Conservation (phyloP, 208 protist genomes). For the Leishmania lainsoni region DNA sequence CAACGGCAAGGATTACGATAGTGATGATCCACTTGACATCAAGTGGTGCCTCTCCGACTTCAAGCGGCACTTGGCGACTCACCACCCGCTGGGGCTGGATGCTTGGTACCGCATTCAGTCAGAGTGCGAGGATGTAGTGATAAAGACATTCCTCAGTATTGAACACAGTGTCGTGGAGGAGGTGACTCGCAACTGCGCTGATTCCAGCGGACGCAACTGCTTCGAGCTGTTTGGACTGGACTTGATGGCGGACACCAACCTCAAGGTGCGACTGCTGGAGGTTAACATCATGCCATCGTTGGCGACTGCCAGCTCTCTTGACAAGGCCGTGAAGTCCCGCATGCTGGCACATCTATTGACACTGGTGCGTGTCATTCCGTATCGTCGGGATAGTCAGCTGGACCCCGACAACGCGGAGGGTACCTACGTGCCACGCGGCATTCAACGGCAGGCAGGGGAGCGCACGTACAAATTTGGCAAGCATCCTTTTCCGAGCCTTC, state of each 20-base stretch:
- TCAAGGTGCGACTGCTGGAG: constrained; percentile 87
- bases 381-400: constrained; percentile 55
- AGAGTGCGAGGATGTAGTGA: constrained; percentile 83
- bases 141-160: constrained; percentile 93
- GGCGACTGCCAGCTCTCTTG: constrained; percentile 78
- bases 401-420: constrained; percentile 18
- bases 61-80: constrained; percentile 55
- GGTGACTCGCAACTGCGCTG: constrained; percentile 55
- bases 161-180: constrained; percentile 81
- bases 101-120: constrained; percentile 72
- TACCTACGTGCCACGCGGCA: constrained; percentile 34
- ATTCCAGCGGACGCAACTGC: constrained; percentile 82
- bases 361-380: constrained; percentile 77
- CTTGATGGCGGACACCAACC: constrained; percentile 77
- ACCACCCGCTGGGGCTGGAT: constrained; percentile 46
- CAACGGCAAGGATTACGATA: constrained; percentile 64
- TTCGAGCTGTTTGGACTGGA: constrained; percentile 93
- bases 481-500: constrained; percentile 51
- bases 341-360: constrained; percentile 90
- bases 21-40: constrained; percentile 82
- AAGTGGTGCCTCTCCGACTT: constrained; percentile 91
- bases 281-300: constrained; percentile 94
- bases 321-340: constrained; percentile 89
- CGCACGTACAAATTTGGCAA: constrained; percentile 72
- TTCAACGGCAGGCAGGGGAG: constrained; percentile 36